Base-by-base conservation (phyloP, 805 yeast species). In the Candida manassasensis region DNA sequence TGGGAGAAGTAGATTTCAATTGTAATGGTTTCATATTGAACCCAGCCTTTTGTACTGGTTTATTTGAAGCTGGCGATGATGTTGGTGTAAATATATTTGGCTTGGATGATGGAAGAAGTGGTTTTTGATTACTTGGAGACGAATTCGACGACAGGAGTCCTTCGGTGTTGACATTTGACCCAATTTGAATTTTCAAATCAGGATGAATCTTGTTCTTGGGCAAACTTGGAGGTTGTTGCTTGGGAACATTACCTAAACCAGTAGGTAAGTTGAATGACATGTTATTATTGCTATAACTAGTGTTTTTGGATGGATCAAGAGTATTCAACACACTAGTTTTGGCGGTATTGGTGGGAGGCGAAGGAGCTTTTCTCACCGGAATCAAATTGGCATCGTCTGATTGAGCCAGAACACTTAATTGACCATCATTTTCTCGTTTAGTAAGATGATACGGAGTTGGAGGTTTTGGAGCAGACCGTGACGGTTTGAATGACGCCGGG, bases 291-390 rank as follows among this genome's bases (percentile, higher is more conserved):
- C 18, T 28, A 16, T 31, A 25, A 19, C 27, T 30, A 19, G 27
- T 26, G 17, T 19, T 26, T 15, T 36, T 36, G 8, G 28, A 13
- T 12, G 15, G 16, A 11, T 11, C 11, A 15, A 15, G 17, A 9
- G 17, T 30, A 21, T 30, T 12, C 3, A 16, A 10, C 16, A 13
- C 17, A 8, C 4, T 4, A 17, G 31, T 37, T 33, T 34, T 40
- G 34, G 22, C 29, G 40, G 16, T 32, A 36, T 29, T 19, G 28
- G 35, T 46, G 15, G 79, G 79, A 2, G 79, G 80, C 5, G 76
- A 67, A 4, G 81, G 82, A 1, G 82, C 80, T 39, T 63, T 66
- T 56, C 82, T 65, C 45, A 59, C 59, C 6, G 81, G 79, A 2
- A 68, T 55, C 38, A 74, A 48, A 16, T 41, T 32, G n/a, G 40